A percentile compares a stretch with the other conserved stretches of the same genome.
phyloP scores from a whole-genome alignment of 495 filamentous ascomycete species.

The Penicillium robsamsonii region DNA sequence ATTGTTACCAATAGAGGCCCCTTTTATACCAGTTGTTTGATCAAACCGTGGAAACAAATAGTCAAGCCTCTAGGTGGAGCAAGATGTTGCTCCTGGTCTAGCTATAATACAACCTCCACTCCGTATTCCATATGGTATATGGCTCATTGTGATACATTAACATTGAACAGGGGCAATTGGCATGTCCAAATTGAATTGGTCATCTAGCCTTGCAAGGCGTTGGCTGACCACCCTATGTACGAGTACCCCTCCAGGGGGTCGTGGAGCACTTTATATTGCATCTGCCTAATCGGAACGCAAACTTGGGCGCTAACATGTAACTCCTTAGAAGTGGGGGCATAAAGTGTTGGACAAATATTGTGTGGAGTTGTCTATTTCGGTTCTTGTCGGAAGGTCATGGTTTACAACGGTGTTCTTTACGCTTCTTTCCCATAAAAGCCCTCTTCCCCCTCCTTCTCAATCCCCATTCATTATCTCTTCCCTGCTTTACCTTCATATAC shows the following conservation, averaged over 20 bases:
- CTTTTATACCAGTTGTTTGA: background rate
- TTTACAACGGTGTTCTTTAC: conserved; percentile 8
- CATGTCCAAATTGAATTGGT: background rate
- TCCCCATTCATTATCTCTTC: background rate
- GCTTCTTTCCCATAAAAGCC: conserved; percentile 5
- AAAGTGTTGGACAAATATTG: background rate
- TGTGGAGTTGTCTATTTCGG: conserved; percentile 13
- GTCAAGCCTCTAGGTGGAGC: conserved; percentile 8
- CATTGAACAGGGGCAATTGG: conserved; percentile 1
- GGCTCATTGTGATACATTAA: background rate
- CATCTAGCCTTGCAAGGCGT: conserved; percentile 8
- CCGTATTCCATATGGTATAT: background rate
- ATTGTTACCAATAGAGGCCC: background rate
- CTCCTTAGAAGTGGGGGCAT: conserved; percentile 4
- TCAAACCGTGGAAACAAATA: conserved; percentile 1
- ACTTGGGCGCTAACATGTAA: conserved; percentile 14
- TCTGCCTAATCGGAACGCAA: conserved; percentile 22
- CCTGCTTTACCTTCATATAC: conserved; percentile 12
- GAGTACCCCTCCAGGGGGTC: background rate
- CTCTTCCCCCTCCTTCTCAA: conserved; percentile 3
- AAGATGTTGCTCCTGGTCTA: conserved; percentile 1
- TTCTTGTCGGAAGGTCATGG: conserved; percentile 13
- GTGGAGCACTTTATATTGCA: conserved; percentile 12
- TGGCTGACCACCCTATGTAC: background rate
- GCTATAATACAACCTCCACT: conserved; percentile 1